phyloP scores from a whole-genome alignment of 2,329 filamentous ascomycete species.

The Fusarium sp. region DNA sequence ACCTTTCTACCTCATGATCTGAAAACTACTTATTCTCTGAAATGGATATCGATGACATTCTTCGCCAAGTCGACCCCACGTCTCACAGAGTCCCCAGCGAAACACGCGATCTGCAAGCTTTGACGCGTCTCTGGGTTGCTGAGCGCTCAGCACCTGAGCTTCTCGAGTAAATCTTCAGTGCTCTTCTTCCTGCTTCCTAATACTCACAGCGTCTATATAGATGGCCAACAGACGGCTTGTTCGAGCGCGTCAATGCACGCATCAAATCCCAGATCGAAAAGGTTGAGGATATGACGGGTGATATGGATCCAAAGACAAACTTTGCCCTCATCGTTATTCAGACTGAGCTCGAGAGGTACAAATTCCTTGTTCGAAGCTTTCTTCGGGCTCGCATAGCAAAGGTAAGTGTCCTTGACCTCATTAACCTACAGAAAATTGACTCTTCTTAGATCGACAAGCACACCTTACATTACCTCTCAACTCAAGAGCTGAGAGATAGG shows the following conservation, averaged over 20 bases:
- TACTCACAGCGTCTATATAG: conserved; percentile 57
- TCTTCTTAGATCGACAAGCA: conserved; percentile 75
- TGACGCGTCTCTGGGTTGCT: conserved; percentile 93
- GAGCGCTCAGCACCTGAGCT: conserved; percentile 91
- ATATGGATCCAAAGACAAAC: conserved; percentile 90
- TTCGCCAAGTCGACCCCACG: conserved; percentile 74
- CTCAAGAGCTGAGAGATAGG: conserved; percentile 61
- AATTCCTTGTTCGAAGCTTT: conserved; percentile 87
- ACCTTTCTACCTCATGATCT: not conserved
- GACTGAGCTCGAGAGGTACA: conserved; percentile 93
- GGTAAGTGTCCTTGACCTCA: conserved; percentile 55
- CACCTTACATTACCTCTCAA: conserved; percentile 76
- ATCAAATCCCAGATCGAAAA: conserved; percentile 75
- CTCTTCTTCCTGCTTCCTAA: not conserved
- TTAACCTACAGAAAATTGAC: not conserved
- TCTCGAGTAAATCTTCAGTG: conserved; percentile 67
- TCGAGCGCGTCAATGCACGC: conserved; percentile 81
- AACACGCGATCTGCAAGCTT: conserved; percentile 81
- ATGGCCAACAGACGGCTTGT: conserved; percentile 75
- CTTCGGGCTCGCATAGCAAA: conserved; percentile 88
- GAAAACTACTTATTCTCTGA: too few species aligned
- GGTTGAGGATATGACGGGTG: conserved; percentile 80
- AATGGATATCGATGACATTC: conserved; percentile 85
- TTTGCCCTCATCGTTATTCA: conserved; percentile 95
- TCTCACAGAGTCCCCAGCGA: conserved; percentile 63